Percentiles rank a stretch among this genome's conserved stretches.
These are phyloP conservation scores for Fusarium solani-melongenae DNA, from an alignment of 2,329 filamentous ascomycete species.

Conservation along the genomic window DNA sequence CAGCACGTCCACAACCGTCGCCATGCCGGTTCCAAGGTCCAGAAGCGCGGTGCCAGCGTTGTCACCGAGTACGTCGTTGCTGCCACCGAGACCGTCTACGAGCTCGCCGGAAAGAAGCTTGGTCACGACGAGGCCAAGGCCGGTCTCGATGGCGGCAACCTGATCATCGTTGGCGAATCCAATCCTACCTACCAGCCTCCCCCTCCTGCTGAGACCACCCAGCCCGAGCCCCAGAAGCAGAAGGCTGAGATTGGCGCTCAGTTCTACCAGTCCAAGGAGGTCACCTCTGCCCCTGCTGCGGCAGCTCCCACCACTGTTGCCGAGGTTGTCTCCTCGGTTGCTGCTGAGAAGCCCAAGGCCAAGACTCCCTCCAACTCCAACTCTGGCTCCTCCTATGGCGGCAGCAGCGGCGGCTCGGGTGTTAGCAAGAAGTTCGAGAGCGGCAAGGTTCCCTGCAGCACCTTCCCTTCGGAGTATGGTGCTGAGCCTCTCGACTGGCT, in stretches of 20 bases:
- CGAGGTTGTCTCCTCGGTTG: constrained; percentile 28
- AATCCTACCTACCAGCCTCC: constrained; percentile 63
- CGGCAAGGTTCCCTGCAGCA: constrained; percentile 74
- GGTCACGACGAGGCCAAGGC: constrained; percentile 72
- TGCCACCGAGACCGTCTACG: constrained; percentile 76
- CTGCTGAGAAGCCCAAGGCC: constrained; percentile 31
- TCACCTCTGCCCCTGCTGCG: constrained; percentile 40
- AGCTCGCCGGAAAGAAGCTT: constrained; percentile 73
- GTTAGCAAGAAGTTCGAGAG: constrained; percentile 78
- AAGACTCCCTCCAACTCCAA: constrained; percentile 37
- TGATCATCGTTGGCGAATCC: constrained; percentile 71
- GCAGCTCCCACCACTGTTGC: constrained; percentile 47
- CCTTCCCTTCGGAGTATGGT: constrained; percentile 85
- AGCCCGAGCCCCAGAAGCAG: constrained; percentile 46
- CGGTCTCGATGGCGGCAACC: constrained; percentile 78
- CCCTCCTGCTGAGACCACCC: constrained; percentile 51
- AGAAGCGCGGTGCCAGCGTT: constrained; percentile 58
- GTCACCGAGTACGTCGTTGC: constrained; percentile 67
- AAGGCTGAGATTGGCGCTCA: constrained; percentile 54
- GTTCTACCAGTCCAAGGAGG: constrained; percentile 61
- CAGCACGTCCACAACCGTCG: constrained; percentile 69
- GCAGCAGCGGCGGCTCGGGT: constrained; percentile 56
- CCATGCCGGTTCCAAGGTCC: constrained; percentile 58
- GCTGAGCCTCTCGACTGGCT: constrained; percentile 78
- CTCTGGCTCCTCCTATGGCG: constrained; percentile 38